Evolutionary conservation across 106 monocot species (phyloP).

Genomic region (Apostasia ramifera): DNA sequence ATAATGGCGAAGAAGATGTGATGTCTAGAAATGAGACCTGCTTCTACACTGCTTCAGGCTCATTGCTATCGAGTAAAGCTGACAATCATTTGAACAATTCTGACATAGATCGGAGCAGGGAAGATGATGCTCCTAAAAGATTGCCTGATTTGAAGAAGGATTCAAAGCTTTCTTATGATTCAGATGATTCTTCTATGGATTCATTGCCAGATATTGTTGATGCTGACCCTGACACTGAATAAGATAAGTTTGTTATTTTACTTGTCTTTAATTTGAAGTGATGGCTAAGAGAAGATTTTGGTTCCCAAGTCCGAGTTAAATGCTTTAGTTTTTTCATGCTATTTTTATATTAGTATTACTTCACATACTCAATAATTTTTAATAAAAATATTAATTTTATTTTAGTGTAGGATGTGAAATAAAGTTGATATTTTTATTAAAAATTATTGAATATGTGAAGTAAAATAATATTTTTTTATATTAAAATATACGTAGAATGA

Average conservation of each 20-base stretch:
- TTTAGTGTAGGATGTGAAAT: too few species aligned
- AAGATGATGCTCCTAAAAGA: neutral
- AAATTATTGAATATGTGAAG: too few species aligned
- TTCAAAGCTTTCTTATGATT: conserved; percentile 10
- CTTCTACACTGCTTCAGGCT: neutral
- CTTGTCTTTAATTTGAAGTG: too few species aligned
- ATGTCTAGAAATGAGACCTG: neutral
- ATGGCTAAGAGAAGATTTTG: too few species aligned
- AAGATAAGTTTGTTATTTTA: neutral
- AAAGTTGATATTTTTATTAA: too few species aligned
- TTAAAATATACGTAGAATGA: too few species aligned
- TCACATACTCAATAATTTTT: too few species aligned
- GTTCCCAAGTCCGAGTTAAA: too few species aligned
- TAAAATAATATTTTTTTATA: too few species aligned
- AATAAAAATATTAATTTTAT: too few species aligned
- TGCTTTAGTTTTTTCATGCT: too few species aligned
- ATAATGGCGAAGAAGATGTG: neutral
- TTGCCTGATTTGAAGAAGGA: conserved; percentile 10
- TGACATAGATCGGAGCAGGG: neutral
- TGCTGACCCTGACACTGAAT: conserved; percentile 39
- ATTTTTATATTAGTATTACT: too few species aligned
- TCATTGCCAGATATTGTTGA: conserved; percentile 31
- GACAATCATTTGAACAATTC: neutral
- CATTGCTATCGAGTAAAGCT: neutral
- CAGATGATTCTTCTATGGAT: conserved; percentile 18